Percentiles rank a stretch among this genome's conserved stretches.
Conservation (phyloP, 495 filamentous ascomycete genomes). For the Venustampulla echinocandica region DNA sequence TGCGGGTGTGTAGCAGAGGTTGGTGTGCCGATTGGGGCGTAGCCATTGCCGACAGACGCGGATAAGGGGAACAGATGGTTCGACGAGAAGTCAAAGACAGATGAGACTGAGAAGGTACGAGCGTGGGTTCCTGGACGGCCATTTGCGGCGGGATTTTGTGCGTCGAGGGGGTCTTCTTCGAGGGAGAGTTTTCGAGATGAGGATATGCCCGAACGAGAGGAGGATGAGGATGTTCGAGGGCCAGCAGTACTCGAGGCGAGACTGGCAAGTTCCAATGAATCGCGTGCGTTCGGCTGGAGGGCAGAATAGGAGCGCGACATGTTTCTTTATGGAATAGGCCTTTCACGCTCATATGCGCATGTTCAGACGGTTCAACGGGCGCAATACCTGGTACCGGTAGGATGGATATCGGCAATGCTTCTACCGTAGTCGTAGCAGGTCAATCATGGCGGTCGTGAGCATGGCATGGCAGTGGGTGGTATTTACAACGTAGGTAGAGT, state of each 20-base stretch:
- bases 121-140: conserved; percentile 38
- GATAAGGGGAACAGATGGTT: conserved; percentile 91
- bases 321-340: background rate
- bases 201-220: conserved; percentile 72
- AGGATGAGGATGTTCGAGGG: conserved; percentile 41
- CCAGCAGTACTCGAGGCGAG: conserved; percentile 65
- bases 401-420: too few relatives aligned
- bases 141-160: conserved; percentile 40
- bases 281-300: conserved; percentile 45
- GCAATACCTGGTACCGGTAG: too few relatives aligned
- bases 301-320: conserved; percentile 20
- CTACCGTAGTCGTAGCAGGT: too few relatives aligned
- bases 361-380: conserved; percentile 2
- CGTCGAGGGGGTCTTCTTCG: conserved; percentile 72
- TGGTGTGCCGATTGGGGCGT: conserved; percentile 72
- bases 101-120: conserved; percentile 81
- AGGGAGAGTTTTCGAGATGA: conserved; percentile 89
- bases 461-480: too few relatives aligned
- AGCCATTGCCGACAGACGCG: conserved; percentile 66
- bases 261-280: conserved; percentile 94
- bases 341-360: conserved; percentile 8
- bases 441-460: too few relatives aligned
- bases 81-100: conserved; percentile 85
- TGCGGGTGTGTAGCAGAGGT: conserved; percentile 41
- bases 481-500: too few relatives aligned